Evolutionary conservation across 1,139 yeast species (phyloP).

Genomic region (Candida neerlandica): DNA sequence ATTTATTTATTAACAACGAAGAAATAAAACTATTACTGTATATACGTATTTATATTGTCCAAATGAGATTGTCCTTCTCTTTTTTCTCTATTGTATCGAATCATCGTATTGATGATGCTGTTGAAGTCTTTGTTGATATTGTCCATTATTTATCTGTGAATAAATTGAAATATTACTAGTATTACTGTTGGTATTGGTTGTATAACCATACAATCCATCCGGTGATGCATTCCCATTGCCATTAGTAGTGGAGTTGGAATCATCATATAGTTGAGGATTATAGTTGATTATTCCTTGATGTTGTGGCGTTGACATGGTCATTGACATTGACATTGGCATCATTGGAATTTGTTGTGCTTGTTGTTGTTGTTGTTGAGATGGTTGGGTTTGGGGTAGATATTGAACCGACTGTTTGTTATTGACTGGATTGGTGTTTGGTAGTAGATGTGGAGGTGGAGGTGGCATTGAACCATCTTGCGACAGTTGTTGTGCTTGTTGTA

Average conservation of each 20-base stretch:
- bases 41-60: not conserved
- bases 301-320: slow-evolving; percentile 52
- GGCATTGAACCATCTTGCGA: slow-evolving; percentile 12
- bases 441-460: slow-evolving; percentile 9
- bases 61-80: no score
- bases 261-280: slow-evolving; percentile 2
- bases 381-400: slow-evolving; percentile 18
- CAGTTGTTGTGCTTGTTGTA: slow-evolving; percentile 16
- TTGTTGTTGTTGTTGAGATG: slow-evolving; percentile 19
- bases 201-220: slow-evolving; percentile 1
- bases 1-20: not conserved
- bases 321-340: slow-evolving; percentile 38
- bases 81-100: slow-evolving; percentile 5
- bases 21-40: not conserved
- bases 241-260: not conserved
- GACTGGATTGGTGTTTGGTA: slow-evolving; percentile 7
- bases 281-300: slow-evolving; percentile 25
- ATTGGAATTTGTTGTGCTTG: slow-evolving; percentile 20
- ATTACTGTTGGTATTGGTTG: not conserved
- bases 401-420: slow-evolving; percentile 9
- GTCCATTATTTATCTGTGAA: not conserved
- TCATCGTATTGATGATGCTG: slow-evolving; percentile 6
- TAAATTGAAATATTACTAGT: not conserved
- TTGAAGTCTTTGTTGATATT: not conserved
- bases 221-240: slow-evolving; percentile 2